Percentiles rank a stretch among this genome's conserved stretches.
phyloP scores from a whole-genome alignment of 2,329 filamentous ascomycete genomes.

The Pezicula neosporulosa region DNA sequence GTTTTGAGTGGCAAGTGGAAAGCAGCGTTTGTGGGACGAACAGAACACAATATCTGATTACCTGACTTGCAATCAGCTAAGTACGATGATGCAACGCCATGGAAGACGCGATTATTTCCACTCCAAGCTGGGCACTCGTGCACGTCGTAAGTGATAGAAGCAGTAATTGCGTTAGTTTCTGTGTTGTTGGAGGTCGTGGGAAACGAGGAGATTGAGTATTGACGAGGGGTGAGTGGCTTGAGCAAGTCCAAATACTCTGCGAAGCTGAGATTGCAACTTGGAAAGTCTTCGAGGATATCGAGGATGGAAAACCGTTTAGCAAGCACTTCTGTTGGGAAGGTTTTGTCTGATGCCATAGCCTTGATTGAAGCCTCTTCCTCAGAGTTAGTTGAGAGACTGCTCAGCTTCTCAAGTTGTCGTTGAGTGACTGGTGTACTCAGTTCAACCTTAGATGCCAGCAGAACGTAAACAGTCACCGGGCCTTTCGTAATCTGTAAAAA shows the following conservation, averaged over 20 bases:
- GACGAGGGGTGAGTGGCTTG: constrained; percentile 73
- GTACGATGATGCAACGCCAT: constrained; percentile 45
- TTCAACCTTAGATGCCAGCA: constrained; percentile 54
- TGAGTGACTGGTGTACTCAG: constrained; percentile 20
- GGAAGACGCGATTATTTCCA: background rate
- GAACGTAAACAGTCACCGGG: constrained; percentile 53
- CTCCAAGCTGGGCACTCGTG: constrained; percentile 30
- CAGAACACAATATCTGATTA: constrained; percentile 33
- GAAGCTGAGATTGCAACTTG: constrained; percentile 58
- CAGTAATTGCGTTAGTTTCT: constrained; percentile 20
- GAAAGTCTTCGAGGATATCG: constrained; percentile 65
- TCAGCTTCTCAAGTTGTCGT: constrained; percentile 34
- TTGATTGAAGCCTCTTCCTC: background rate
- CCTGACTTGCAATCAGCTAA: constrained; percentile 35
- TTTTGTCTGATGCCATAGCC: background rate
- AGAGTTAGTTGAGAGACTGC: background rate
- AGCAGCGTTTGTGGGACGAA: constrained; percentile 35
- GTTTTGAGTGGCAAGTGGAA: constrained; percentile 19
- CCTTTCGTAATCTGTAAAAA: too few species aligned
- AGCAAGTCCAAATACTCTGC: constrained; percentile 67
- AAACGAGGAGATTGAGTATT: constrained; percentile 78
- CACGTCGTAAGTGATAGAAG: constrained; percentile 28
- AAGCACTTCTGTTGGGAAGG: background rate
- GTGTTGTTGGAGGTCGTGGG: constrained; percentile 9
- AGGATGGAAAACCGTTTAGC: constrained; percentile 59